phyloP scores from a whole-genome alignment of 441 rosid genomes.

The Geranium incanum region DNA sequence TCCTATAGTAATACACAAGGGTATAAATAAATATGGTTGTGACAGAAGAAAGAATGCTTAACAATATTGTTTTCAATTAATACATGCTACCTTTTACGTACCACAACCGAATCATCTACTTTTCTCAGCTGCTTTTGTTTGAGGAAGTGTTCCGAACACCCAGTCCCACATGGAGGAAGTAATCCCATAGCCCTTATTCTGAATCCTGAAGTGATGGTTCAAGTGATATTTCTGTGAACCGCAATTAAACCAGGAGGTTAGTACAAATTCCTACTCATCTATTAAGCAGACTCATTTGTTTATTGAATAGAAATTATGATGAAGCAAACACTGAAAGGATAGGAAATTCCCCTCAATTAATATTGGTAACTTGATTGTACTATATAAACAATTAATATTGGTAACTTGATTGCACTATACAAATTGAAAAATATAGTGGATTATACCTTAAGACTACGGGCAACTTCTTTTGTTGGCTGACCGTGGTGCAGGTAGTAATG shows the following conservation, averaged over 20 bases:
- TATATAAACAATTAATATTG: neutral
- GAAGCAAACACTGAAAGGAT: neutral
- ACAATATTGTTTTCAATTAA: neutral
- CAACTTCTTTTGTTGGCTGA: slow-evolving; percentile 22
- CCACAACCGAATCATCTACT: slow-evolving; percentile 8
- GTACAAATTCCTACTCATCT: neutral
- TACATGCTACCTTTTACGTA: neutral
- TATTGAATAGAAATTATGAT: neutral
- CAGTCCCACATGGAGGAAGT: slow-evolving; percentile 27
- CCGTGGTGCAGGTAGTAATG: slow-evolving; percentile 43
- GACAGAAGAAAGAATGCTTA: neutral
- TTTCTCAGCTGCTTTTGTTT: slow-evolving; percentile 13
- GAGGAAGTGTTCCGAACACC: slow-evolving; percentile 25
- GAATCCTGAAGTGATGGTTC: slow-evolving; percentile 27
- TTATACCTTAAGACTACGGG: slow-evolving; percentile 29
- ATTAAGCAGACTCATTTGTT: neutral
- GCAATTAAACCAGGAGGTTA: slow-evolving; percentile 5
- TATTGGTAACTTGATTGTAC: neutral
- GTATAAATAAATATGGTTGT: neutral
- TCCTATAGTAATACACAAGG: too few relatives aligned
- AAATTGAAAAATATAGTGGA: neutral
- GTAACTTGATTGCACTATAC: neutral
- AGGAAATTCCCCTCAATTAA: neutral
- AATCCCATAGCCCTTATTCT: slow-evolving; percentile 31
- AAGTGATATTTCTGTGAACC: slow-evolving; percentile 30